Evolutionary conservation across 139 green algal species (phyloP).

Genomic region (Choricystis sp.): DNA sequence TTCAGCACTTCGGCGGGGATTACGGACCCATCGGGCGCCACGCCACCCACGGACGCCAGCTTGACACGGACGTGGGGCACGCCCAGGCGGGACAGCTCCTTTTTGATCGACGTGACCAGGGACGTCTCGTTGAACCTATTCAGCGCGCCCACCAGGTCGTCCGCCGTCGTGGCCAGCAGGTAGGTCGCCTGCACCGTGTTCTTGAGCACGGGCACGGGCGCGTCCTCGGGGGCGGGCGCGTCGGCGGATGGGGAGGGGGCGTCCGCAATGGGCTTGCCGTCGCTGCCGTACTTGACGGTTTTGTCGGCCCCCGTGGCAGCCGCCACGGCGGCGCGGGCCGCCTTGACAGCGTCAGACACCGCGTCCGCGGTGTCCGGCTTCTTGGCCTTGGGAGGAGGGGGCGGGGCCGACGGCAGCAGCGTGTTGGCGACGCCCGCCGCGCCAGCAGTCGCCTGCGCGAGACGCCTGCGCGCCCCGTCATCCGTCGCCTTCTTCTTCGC

Average conservation of each 20-base stretch:
- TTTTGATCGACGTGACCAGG: neutral
- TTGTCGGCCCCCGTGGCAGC: no score
- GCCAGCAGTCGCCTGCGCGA: neutral
- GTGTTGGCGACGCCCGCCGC: neutral
- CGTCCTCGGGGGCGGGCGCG: no score
- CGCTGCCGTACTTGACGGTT: neutral
- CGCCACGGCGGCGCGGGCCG: no score
- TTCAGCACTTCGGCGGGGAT: neutral
- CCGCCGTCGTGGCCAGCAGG: neutral
- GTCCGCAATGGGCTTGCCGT: no score
- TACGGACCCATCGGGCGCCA: neutral
- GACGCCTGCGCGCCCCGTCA: no score
- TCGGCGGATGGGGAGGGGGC: neutral
- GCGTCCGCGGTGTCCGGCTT: neutral
- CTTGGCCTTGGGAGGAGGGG: neutral
- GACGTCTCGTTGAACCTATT: neutral
- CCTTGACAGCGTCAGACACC: neutral
- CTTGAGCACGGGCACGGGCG: neutral
- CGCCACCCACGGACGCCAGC: neutral
- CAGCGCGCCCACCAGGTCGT: neutral
- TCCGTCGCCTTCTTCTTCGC: neutral
- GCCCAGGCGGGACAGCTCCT: neutral
- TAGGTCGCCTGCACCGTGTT: neutral
- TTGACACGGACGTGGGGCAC: neutral
- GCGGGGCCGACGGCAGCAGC: neutral